A percentile compares a stretch with the other conserved stretches of the same genome.
Conservation (phyloP, 805 yeast genomes). For the Helenozyma baotianmanensis region DNA sequence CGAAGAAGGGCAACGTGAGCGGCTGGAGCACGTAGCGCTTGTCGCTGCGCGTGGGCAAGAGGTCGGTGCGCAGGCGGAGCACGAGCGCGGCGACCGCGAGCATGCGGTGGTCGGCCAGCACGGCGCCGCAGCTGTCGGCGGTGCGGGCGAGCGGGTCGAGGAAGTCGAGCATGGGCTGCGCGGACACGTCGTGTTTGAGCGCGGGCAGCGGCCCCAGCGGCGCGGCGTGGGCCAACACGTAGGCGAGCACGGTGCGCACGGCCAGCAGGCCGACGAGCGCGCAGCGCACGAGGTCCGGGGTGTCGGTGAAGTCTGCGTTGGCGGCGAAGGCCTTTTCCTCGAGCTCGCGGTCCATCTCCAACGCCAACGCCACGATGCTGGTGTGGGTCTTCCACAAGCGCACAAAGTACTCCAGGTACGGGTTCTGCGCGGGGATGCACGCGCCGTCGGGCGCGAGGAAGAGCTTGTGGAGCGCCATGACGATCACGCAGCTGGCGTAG, state of each 20-base stretch:
- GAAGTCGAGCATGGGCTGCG: slow-evolving; percentile 55
- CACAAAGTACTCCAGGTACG: slow-evolving; percentile 54
- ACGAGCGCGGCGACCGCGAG: slow-evolving; percentile 50
- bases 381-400: slow-evolving; percentile 67
- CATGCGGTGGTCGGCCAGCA: slow-evolving; percentile 54
- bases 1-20: slow-evolving; percentile 9
- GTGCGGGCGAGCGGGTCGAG: slow-evolving; percentile 66
- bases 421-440: slow-evolving; percentile 48
- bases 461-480: slow-evolving; percentile 30
- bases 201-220: neutral
- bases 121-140: slow-evolving; percentile 51
- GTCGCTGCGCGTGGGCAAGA: slow-evolving; percentile 7
- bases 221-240: slow-evolving; percentile 45
- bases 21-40: neutral
- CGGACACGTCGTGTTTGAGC: slow-evolving; percentile 50
- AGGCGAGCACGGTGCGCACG: slow-evolving; percentile 56
- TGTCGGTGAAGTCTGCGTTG: slow-evolving; percentile 18
- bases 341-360: slow-evolving; percentile 44
- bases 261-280: slow-evolving; percentile 59
- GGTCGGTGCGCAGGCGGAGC: slow-evolving; percentile 20
- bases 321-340: slow-evolving; percentile 27
- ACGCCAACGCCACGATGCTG: slow-evolving; percentile 51
- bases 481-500: slow-evolving; percentile 28
- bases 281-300: slow-evolving; percentile 31
- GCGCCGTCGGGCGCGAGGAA: slow-evolving; percentile 22